phyloP scores from a whole-genome alignment of 768 basidiomycete species.

The Daedalea quercina region DNA sequence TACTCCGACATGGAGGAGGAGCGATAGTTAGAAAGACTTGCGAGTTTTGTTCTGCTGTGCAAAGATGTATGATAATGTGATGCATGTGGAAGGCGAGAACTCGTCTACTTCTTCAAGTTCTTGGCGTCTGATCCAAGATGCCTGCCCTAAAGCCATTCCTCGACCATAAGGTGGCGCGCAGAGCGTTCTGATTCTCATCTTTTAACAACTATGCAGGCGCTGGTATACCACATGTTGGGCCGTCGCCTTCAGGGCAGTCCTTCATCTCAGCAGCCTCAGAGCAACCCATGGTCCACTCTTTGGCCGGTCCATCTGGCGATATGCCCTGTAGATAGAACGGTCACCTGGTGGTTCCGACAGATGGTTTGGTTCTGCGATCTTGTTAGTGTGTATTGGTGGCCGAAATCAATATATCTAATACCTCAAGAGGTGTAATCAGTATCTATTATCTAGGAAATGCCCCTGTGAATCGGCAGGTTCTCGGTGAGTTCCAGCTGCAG shows the following conservation, averaged over 20 bases:
- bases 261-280: conserved; percentile 57
- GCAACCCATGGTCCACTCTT: conserved; percentile 44
- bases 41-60: too few relatives aligned
- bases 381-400: too few relatives aligned
- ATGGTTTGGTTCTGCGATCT: not conserved
- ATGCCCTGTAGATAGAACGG: conserved; percentile 37
- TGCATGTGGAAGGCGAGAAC: too few relatives aligned
- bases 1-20: too few relatives aligned
- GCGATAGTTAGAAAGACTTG: too few relatives aligned
- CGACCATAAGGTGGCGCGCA: not conserved
- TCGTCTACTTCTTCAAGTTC: too few relatives aligned
- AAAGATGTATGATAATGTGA: too few relatives aligned
- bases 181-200: conserved; percentile 32
- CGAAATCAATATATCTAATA: too few relatives aligned
- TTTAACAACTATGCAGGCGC: conserved; percentile 61
- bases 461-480: too few relatives aligned
- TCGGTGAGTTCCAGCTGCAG: too few relatives aligned
- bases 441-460: too few relatives aligned
- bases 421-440: too few relatives aligned
- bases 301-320: conserved; percentile 46
- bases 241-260: conserved; percentile 35
- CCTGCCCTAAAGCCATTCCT: conserved; percentile 1
- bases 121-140: not conserved
- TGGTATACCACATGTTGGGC: conserved; percentile 48
- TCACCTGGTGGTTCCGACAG: conserved; percentile 62